Percentiles rank a stretch among this genome's conserved stretches.
Evolutionary conservation across 2,329 filamentous ascomycete genomes (phyloP).

Genomic region (Phialophora expanda): DNA sequence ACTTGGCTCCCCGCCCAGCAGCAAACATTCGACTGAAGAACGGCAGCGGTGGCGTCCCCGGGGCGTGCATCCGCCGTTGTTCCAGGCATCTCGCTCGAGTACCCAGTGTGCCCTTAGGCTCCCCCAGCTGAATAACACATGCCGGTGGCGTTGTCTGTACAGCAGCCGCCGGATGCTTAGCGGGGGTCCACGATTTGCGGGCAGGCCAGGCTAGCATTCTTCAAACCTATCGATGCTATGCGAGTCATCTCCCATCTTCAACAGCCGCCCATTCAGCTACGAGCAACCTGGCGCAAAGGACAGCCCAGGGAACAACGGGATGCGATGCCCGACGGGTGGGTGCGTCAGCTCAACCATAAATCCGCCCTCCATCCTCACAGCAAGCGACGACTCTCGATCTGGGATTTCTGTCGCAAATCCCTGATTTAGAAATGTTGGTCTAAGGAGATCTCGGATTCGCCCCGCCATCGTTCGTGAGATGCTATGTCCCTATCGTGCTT

Average conservation of each 20-base stretch:
- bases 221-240: conserved; percentile 27
- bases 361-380: conserved; percentile 6
- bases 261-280: background rate
- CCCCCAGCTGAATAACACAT: background rate
- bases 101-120: background rate
- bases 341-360: conserved; percentile 21
- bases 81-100: background rate
- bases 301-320: conserved; percentile 8
- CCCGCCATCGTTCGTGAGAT: background rate
- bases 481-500: background rate
- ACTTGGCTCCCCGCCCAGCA: background rate
- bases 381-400: conserved; percentile 11
- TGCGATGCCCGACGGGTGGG: conserved; percentile 16
- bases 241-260: conserved; percentile 13
- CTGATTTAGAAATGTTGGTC: conserved; percentile 10
- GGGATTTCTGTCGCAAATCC: conserved; percentile 7
- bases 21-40: background rate
- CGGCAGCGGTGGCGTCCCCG: background rate
- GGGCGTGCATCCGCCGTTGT: background rate
- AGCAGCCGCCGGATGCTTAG: too few relatives aligned
- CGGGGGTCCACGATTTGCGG: conserved; percentile 20
- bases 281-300: conserved; percentile 15
- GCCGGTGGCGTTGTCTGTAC: background rate
- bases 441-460: background rate
- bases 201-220: conserved; percentile 17